Conservation (phyloP, 257 asterid genomes). For the Penstemon eatonii region DNA sequence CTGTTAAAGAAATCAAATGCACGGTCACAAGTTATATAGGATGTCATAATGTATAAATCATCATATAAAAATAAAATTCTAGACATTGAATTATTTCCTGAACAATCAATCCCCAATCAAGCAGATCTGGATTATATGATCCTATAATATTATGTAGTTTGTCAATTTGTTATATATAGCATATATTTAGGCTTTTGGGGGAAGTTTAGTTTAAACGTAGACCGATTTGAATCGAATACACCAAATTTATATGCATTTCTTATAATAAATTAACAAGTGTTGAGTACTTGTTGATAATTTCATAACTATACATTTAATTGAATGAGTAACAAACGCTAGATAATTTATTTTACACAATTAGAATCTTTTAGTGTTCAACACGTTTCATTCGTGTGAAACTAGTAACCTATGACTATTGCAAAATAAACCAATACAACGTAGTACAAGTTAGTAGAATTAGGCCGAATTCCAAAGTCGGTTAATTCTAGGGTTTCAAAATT, state of each 20-base stretch:
- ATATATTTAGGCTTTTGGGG: no score
- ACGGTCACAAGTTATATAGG: neutral
- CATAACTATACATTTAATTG: neutral
- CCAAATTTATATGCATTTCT: no score
- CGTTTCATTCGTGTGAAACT: neutral
- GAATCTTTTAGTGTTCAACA: neutral
- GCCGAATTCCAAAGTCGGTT: neutral
- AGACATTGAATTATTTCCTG: neutral
- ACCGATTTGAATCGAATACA: no score
- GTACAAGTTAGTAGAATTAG: neutral
- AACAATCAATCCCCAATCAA: no score
- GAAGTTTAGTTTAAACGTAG: no score
- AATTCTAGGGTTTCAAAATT: neutral
- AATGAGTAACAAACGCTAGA: no score
- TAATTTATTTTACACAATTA: neutral
- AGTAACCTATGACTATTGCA: neutral
- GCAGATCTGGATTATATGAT: no score
- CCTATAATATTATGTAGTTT: no score
- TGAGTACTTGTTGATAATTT: conserved; percentile 1
- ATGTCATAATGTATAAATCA: neutral
- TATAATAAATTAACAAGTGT: no score
- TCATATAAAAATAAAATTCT: neutral
- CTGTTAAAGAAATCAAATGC: conserved; percentile 40
- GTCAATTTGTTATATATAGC: no score
- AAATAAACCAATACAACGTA: neutral